These are phyloP conservation scores for Ustilago bromivora DNA, from an alignment of 1,284 basidiomycete species.

Conservation along the genomic window DNA sequence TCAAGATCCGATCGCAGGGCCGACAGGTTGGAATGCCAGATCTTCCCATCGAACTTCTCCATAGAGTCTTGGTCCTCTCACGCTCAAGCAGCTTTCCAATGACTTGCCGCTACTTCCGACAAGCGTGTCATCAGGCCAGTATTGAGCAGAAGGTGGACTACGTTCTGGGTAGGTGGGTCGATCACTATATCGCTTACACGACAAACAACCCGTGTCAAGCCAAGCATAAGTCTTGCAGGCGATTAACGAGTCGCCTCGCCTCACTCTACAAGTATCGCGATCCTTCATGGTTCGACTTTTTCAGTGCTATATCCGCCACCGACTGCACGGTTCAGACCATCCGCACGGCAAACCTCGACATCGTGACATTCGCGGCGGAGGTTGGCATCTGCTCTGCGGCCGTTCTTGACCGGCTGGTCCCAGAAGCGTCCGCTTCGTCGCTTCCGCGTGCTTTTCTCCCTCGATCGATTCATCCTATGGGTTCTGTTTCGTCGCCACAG, in stretches of 20 bases:
- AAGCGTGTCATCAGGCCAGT: slow-evolving; percentile 15
- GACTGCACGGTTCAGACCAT: slow-evolving; percentile 5
- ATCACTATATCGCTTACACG: slow-evolving; percentile 4
- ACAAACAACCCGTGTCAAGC: slow-evolving; percentile 10
- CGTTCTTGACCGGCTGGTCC: slow-evolving; percentile 16
- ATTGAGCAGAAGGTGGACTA: slow-evolving; percentile 19
- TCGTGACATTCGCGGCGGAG: slow-evolving; percentile 25
- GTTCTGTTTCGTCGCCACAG: background rate
- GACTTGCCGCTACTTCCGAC: slow-evolving; percentile 24
- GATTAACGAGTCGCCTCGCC: slow-evolving; percentile 3
- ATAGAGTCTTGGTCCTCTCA: slow-evolving; percentile 30
- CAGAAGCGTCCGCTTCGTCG: background rate
- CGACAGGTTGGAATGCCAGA: slow-evolving; percentile 23
- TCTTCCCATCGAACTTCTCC: slow-evolving; percentile 39
- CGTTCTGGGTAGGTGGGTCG: slow-evolving; percentile 24
- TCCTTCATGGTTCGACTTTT: slow-evolving; percentile 7
- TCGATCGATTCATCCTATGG: background rate
- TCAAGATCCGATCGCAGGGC: background rate
- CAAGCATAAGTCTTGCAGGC: slow-evolving; percentile 25
- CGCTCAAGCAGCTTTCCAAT: slow-evolving; percentile 18
- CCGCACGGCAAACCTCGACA: slow-evolving; percentile 5
- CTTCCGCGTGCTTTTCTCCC: slow-evolving; percentile 10
- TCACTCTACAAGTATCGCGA: background rate
- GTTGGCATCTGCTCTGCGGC: slow-evolving; percentile 26
- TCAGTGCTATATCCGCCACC: background rate